Evolutionary conservation across 495 filamentous ascomycete genomes (phyloP).

Genomic region (Ascobolus immersus): DNA sequence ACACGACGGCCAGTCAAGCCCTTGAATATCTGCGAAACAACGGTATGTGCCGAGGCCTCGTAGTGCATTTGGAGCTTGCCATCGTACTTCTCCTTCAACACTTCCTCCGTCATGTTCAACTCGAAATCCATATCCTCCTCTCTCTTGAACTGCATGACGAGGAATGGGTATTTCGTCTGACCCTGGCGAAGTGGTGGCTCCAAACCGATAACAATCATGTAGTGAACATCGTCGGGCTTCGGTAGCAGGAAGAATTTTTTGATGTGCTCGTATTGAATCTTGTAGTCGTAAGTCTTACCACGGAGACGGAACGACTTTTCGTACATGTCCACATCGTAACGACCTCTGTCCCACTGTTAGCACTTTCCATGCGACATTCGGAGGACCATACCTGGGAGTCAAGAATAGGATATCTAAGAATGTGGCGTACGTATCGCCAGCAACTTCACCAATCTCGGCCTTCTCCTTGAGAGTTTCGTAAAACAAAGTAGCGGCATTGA

Average conservation of each 20-base stretch:
- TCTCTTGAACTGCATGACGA: slow-evolving; percentile 97
- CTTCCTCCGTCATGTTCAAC: slow-evolving; percentile 83
- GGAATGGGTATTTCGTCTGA: slow-evolving; percentile 92
- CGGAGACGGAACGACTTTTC: slow-evolving; percentile 90
- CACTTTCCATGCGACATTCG: not conserved
- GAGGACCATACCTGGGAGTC: slow-evolving; percentile 53
- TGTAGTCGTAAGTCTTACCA: slow-evolving; percentile 99
- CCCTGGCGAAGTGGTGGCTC: slow-evolving; percentile 92
- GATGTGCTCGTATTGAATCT: slow-evolving; percentile 88
- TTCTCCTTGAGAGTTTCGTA: slow-evolving; percentile 96
- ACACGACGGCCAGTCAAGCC: slow-evolving; percentile 86
- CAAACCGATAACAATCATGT: slow-evolving; percentile 78
- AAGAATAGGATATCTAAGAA: slow-evolving; percentile 94
- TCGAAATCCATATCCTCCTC: slow-evolving; percentile 95
- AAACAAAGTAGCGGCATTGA: slow-evolving; percentile 82
- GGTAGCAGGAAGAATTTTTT: slow-evolving; percentile 98
- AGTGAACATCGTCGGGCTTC: slow-evolving; percentile 89
- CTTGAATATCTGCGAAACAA: slow-evolving; percentile 81
- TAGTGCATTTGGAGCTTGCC: slow-evolving; percentile 70
- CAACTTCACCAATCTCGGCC: slow-evolving; percentile 96
- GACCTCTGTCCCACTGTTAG: slow-evolving; percentile 42
- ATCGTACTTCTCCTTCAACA: slow-evolving; percentile 61
- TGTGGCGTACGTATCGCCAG: slow-evolving; percentile 87
- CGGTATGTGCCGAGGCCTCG: slow-evolving; percentile 70
- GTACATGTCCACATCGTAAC: slow-evolving; percentile 99